Evolutionary conservation across 1,139 yeast genomes (phyloP).

Genomic region (Scheffersomyces cryptocercus): DNA sequence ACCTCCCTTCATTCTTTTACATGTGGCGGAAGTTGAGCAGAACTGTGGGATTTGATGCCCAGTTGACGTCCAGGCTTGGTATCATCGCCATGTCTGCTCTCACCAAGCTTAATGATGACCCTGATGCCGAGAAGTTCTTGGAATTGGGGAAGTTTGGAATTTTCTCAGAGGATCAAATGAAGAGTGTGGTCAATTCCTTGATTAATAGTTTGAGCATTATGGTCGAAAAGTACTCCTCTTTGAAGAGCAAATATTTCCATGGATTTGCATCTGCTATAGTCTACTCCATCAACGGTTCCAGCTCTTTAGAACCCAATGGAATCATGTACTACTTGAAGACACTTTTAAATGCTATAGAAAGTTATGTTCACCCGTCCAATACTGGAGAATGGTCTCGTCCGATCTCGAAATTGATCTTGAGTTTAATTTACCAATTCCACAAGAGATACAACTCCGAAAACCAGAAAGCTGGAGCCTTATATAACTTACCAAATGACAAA

Average conservation of each 20-base stretch:
- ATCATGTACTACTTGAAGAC: conserved; percentile 56
- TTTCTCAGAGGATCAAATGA: conserved; percentile 61
- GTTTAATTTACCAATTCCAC: conserved; percentile 58
- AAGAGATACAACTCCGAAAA: conserved; percentile 55
- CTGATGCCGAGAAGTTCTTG: conserved; percentile 11
- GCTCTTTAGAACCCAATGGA: conserved; percentile 40
- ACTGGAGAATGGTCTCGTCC: conserved; percentile 80
- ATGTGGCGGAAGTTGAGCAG: conserved; percentile 69
- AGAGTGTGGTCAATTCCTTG: conserved; percentile 56
- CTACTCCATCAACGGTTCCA: conserved; percentile 60
- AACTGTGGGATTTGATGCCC: conserved; percentile 63
- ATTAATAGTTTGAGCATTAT: conserved; percentile 54
- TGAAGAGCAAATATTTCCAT: conserved; percentile 48
- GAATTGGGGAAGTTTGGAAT: conserved; percentile 52
- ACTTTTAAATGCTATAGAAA: conserved; percentile 69
- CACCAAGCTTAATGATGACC: conserved; percentile 26
- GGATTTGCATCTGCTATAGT: conserved; percentile 66
- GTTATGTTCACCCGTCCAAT: conserved; percentile 91
- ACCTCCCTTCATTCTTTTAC: conserved; percentile 67
- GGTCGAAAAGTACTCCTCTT: conserved; percentile 39
- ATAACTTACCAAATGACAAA: conserved; percentile 45
- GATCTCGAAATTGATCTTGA: conserved; percentile 63
- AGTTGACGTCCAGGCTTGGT: conserved; percentile 66
- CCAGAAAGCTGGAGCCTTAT: conserved; percentile 37
- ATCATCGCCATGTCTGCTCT: conserved; percentile 57